Conservation (phyloP, 140 eudicot species). For the Stevia rebaudiana region DNA sequence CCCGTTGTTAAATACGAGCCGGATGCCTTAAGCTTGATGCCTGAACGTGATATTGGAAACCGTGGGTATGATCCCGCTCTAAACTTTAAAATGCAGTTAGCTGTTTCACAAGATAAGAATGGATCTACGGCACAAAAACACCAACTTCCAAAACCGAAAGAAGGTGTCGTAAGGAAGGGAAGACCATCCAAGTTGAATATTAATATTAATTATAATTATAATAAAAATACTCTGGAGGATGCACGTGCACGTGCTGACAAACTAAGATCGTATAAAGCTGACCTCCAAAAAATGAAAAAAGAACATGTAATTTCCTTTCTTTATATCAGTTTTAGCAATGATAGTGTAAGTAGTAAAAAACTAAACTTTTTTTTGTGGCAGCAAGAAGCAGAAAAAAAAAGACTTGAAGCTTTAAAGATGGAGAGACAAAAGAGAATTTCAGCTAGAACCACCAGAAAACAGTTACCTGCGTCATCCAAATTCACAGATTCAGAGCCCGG, state of each 20-base stretch:
- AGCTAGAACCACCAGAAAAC: constrained; percentile 57
- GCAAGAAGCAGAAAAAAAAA: constrained; percentile 73
- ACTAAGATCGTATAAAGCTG: constrained; percentile 82
- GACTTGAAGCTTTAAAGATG: constrained; percentile 69
- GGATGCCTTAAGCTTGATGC: constrained; percentile 70
- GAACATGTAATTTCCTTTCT: constrained; percentile 49
- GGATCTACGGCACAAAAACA: constrained; percentile 48
- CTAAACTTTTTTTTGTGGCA: constrained; percentile 26
- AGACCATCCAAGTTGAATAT: constrained; percentile 51
- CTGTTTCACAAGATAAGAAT: constrained; percentile 36
- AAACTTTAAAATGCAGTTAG: constrained; percentile 62
- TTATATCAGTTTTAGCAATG: not conserved
- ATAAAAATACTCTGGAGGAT: constrained; percentile 43
- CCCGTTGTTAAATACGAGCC: constrained; percentile 55
- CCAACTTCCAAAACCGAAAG: constrained; percentile 33
- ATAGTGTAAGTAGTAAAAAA: constrained; percentile 7
- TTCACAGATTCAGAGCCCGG: constrained; percentile 84
- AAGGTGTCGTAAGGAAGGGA: constrained; percentile 52
- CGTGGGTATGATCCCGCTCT: constrained; percentile 65
- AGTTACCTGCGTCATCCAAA: constrained; percentile 42
- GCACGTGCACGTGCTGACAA: constrained; percentile 95
- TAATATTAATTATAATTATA: too few species aligned
- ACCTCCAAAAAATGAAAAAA: constrained; percentile 85
- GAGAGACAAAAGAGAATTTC: constrained; percentile 92
- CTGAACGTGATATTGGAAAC: constrained; percentile 57